Conservation (phyloP, 2,329 filamentous ascomycete genomes). For the Talaromyces sp. region DNA sequence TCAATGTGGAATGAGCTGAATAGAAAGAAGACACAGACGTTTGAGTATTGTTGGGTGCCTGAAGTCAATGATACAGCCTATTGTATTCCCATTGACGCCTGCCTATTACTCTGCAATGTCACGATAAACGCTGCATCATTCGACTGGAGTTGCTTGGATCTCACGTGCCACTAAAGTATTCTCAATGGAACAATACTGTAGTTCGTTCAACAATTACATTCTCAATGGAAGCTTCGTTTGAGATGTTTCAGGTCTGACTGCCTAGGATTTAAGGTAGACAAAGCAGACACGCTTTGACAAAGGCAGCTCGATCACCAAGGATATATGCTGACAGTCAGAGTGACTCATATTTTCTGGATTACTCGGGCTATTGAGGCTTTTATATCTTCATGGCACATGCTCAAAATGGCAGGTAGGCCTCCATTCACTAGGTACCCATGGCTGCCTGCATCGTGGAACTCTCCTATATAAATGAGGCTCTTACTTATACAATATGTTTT, state of each 20-base stretch:
- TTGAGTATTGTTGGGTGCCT: background rate
- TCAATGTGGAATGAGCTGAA: background rate
- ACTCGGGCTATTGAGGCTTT: background rate
- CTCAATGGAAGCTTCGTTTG: background rate
- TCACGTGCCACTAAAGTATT: background rate
- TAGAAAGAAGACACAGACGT: background rate
- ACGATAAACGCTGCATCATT: background rate
- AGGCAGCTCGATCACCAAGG: background rate
- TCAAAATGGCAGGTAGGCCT: background rate
- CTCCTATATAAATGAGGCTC: background rate
- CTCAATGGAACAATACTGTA: background rate
- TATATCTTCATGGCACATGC: background rate
- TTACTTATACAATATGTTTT: background rate
- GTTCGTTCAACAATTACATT: background rate
- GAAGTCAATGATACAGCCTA: background rate
- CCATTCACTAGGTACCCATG: background rate
- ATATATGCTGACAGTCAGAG: background rate
- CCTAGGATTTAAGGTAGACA: background rate
- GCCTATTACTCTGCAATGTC: background rate
- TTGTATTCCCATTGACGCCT: background rate
- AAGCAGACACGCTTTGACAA: background rate
- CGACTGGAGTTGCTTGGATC: background rate
- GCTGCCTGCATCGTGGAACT: conserved; percentile 2
- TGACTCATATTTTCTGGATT: background rate
- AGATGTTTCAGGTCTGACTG: background rate